These are phyloP conservation scores for Coprinopsis cinerea DNA, from an alignment of 768 basidiomycete species.

Conservation along the genomic window DNA sequence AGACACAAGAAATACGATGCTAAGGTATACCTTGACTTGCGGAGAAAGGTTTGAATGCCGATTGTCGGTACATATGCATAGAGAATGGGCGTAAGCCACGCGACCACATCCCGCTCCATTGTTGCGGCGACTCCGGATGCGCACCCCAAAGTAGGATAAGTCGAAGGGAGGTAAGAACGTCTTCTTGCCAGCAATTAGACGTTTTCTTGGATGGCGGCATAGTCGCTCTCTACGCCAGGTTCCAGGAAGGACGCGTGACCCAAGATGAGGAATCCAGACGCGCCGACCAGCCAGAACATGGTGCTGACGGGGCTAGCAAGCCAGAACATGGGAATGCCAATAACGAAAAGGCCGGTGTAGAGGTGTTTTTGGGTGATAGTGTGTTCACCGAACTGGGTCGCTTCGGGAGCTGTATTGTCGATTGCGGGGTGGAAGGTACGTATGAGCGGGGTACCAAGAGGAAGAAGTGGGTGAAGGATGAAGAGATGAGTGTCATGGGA, in stretches of 20 bases:
- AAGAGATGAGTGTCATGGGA: background rate
- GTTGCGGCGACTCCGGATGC: too few relatives aligned
- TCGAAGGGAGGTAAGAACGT: too few relatives aligned
- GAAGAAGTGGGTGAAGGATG: slow-evolving; percentile 1
- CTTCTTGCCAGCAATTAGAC: slow-evolving; percentile 33
- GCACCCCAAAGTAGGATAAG: too few relatives aligned
- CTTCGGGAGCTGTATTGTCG: slow-evolving; percentile 60
- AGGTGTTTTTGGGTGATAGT: slow-evolving; percentile 85
- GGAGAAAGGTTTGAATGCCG: too few relatives aligned
- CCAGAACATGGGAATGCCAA: slow-evolving; percentile 87
- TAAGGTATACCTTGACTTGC: too few relatives aligned
- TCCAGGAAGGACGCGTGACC: slow-evolving; percentile 86
- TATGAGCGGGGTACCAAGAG: background rate
- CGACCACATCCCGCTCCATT: too few relatives aligned
- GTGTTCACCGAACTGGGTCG: slow-evolving; percentile 75
- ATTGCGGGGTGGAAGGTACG: background rate
- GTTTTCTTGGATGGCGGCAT: slow-evolving; percentile 67
- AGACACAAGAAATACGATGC: too few relatives aligned
- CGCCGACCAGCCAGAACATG: slow-evolving; percentile 94
- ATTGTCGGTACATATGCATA: too few relatives aligned
- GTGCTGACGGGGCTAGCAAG: slow-evolving; percentile 68
- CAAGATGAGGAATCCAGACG: slow-evolving; percentile 77
- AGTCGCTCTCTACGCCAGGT: slow-evolving; percentile 94
- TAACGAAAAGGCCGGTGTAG: slow-evolving; percentile 84
- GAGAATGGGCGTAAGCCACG: too few relatives aligned